Evolutionary conservation across 2,329 filamentous ascomycete genomes (phyloP), one percentile per base, ranked within the genome.

Genomic region (Alternaria brassicae): DNA sequence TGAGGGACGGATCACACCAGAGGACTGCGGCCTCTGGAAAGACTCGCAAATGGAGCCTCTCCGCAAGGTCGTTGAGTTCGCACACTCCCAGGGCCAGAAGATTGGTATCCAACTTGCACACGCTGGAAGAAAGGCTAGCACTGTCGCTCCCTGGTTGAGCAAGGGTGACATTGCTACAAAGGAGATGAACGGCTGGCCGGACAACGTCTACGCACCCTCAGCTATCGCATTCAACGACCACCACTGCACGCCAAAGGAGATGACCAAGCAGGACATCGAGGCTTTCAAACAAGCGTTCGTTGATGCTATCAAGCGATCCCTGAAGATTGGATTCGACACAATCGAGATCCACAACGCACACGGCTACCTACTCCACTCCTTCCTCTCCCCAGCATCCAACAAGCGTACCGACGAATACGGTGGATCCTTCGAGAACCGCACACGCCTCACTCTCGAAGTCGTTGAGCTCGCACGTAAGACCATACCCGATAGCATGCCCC

Each of bases 321-420:
- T 83, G 6, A 72, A 74, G 10, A 89, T 88, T 1, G 92, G 92
- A 0, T 86, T 91, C 48, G 92, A 96, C 72, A 85, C 88, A 7
- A 88, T 96, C 58, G 92, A 96, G 75, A 86, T 96, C 50, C 92
- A 95, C 79, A 86, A 84, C 66, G 92, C 91, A 0, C 91, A 95
- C 70, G 91, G 91, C 1, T 95, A 93, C 72, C 83, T 95, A 0
- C 79, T 94, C 0, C 86, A 88, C 67, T 79, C 81, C 2, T 95
- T 94, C 81, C 60, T 93, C 3, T 88, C 86, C 0, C 90, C 91
- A 0, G 84, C 84, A 0, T 82, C 83, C n/a, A 95, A 95, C 77
- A 80, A 85, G 49, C 84, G 91, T 15, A 90, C 82, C 0, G 89
- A 91, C 70, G 69, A 82, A 56, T 91, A 91, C 67, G 89, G 89